Conservation (phyloP, 2,329 filamentous ascomycete genomes). For the Colletotrichum magnum region DNA sequence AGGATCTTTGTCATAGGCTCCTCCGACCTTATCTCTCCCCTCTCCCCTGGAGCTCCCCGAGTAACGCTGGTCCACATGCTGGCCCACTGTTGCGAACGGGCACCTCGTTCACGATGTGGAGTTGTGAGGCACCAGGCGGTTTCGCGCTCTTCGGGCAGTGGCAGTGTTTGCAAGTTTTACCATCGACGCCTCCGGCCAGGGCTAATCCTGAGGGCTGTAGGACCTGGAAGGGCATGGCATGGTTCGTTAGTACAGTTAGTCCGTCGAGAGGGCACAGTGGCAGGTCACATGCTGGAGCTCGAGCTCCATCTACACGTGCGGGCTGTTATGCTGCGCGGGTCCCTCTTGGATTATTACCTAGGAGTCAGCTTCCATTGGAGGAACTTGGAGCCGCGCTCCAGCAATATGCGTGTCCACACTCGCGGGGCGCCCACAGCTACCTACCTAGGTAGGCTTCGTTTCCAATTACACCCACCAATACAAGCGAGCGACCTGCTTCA, state of each 20-base stretch:
- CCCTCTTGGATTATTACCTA: no score
- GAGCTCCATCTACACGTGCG: no score
- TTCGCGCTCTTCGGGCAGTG: background rate
- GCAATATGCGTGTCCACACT: background rate
- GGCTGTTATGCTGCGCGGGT: no score
- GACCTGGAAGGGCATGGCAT: no score
- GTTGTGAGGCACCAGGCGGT: background rate
- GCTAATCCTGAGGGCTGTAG: no score
- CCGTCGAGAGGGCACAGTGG: no score
- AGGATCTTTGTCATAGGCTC: background rate
- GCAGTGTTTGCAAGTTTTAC: background rate
- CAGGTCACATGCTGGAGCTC: no score
- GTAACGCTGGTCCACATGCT: slow-evolving; percentile 6
- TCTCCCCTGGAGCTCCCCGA: background rate
- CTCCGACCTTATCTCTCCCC: slow-evolving; percentile 1
- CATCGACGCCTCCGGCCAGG: background rate
- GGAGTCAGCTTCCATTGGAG: background rate
- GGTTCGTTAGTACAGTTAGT: no score
- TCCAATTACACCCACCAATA: background rate
- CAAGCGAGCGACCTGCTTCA: background rate
- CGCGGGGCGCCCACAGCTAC: background rate
- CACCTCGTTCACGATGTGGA: slow-evolving; percentile 4
- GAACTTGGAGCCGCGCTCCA: background rate
- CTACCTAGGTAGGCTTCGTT: no score
- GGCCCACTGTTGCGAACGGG: slow-evolving; percentile 14